A percentile compares a stretch with the other conserved stretches of the same genome.
Conservation (phyloP, 1,284 basidiomycete species). For the Cutaneotrichosporon cutaneum region DNA sequence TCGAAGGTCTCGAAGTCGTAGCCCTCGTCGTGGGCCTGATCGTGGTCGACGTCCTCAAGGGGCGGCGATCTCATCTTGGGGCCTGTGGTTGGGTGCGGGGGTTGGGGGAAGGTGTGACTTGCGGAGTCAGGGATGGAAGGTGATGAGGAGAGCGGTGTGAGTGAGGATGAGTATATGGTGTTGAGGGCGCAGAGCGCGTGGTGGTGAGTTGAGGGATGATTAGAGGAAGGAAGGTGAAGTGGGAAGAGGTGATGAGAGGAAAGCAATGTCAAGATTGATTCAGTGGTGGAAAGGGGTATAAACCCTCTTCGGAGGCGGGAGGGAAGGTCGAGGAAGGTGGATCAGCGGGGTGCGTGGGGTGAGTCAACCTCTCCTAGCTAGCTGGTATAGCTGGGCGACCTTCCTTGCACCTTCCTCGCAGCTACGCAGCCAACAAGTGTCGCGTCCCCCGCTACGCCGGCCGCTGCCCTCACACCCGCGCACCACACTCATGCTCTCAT, state of each 20-base stretch:
- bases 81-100: background rate
- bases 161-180: background rate
- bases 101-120: background rate
- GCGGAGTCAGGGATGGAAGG: no score
- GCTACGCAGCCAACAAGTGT: background rate
- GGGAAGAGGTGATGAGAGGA: background rate
- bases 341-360: background rate
- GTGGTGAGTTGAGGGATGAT: background rate
- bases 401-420: background rate
- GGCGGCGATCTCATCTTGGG: background rate
- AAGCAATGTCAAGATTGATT: background rate
- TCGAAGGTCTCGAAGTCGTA: background rate
- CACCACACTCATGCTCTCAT: background rate
- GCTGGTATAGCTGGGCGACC: background rate
- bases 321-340: slow-evolving; percentile 1
- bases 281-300: background rate
- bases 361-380: background rate
- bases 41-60: background rate
- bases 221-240: background rate
- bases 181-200: background rate
- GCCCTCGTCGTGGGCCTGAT: background rate
- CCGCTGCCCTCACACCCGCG: no score
- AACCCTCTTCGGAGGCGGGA: background rate
- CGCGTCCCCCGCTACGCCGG: background rate
- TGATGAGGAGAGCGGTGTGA: slow-evolving; percentile 6